Evolutionary conservation across 495 filamentous ascomycete genomes (phyloP).

Genomic region (Barbatosphaeria neglecta): DNA sequence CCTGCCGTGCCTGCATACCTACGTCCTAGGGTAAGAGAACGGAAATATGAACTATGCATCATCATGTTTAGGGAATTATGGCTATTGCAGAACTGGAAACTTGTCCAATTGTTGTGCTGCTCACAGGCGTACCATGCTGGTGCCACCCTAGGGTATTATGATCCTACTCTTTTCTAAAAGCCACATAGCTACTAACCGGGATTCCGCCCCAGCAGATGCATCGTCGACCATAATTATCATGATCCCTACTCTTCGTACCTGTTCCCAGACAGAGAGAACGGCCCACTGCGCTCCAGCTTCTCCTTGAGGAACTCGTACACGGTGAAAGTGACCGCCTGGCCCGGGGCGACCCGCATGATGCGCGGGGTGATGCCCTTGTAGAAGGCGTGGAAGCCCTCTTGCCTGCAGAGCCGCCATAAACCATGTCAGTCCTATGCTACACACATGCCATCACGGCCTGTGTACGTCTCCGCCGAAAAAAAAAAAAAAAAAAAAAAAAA

Average conservation of each 20-base stretch:
- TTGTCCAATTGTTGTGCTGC: too few species aligned
- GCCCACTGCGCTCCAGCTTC: constrained; percentile 62
- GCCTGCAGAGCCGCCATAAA: constrained; percentile 20
- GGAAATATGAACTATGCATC: too few species aligned
- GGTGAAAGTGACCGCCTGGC: constrained; percentile 96
- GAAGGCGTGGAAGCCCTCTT: constrained; percentile 87
- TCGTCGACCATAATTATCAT: too few species aligned
- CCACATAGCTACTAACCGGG: too few species aligned
- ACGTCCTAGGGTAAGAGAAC: too few species aligned
- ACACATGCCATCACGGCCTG: not conserved
- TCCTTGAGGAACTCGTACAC: constrained; percentile 88
- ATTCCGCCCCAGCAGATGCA: too few species aligned
- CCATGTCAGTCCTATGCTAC: not conserved
- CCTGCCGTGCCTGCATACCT: too few species aligned
- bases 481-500: not conserved
- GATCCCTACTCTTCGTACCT: constrained; percentile 71
- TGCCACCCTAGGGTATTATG: too few species aligned
- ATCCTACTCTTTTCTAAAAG: too few species aligned
- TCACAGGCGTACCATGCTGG: too few species aligned
- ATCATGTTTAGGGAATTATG: too few species aligned
- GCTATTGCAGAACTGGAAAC: too few species aligned
- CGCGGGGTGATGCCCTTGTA: constrained; percentile 98
- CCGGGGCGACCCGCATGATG: constrained; percentile 94
- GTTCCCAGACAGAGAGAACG: constrained; percentile 52
- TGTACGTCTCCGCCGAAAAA: not conserved